Evolutionary conservation across 176 grass and related monocot genomes (phyloP), one percentile per base, ranked within the genome.

Genomic region (Ensete ventricosum): DNA sequence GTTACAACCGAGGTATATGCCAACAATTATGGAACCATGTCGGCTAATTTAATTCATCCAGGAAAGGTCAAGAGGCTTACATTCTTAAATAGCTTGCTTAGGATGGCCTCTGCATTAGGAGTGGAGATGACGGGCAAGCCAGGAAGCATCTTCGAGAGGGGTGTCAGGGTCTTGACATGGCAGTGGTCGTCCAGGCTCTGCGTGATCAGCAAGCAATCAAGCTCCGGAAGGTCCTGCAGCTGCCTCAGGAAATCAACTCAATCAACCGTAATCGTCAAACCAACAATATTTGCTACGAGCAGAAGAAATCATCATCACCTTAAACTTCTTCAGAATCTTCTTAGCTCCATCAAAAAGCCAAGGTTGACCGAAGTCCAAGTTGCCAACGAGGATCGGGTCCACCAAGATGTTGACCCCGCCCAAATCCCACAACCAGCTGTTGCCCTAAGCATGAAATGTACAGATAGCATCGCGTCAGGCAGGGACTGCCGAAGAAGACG

Each of bases 101-200:
- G 55, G 73, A 91, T 81, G 17, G 90, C 62, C 21, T 24, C 73
- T 9, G 90, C 94, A 84, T 97, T 97, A 22, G 90, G 94, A 4
- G 94, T 97, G 60, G 94, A 81, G 22, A 93, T 67, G 20, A 93
- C 94, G 11, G 85, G 90, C 52, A 97, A 85, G 27, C 78, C 23
- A 0, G 94, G 83, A 43, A 79, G 64, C 71, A 7, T 62, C 69
- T 82, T 83, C 12, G 94, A 85, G 19, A 97, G 77, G 77, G 73
- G 63, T 27, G 67, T 85, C 12, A 97, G 83, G 25, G 94, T 97
- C 23, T 81, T 91, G 22, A 82, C 71, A 69, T 97, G 94, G 80
- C 94, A 97, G 75, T 93, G 94, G 79, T 97, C 94, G 67, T 97
- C 94, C 25, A 97, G 89, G 79, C 94, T 93, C 85, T 97, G 88